Conservation (phyloP, 2,329 filamentous ascomycete genomes). For the Scorias spongiosa region DNA sequence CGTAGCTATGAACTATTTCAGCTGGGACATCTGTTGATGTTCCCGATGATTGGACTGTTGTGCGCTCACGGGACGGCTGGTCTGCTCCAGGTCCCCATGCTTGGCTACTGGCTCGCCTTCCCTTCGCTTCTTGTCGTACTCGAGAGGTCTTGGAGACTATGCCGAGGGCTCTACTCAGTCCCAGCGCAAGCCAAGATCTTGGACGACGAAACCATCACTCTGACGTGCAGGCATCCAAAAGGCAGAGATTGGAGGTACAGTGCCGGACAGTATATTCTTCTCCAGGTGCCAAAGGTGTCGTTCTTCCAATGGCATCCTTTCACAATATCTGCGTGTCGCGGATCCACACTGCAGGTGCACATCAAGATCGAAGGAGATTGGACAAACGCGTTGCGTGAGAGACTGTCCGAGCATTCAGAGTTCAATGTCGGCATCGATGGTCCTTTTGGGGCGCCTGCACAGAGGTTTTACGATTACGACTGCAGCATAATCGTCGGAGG, state of each 20-base stretch:
- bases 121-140: constrained; percentile 36
- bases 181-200: constrained; percentile 33
- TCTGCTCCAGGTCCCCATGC: constrained; percentile 40
- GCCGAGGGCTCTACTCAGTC: constrained; percentile 35
- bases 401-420: constrained; percentile 24
- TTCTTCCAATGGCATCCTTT: constrained; percentile 46
- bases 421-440: constrained; percentile 42
- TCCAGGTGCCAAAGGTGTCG: constrained; percentile 39
- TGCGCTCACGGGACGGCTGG: constrained; percentile 38
- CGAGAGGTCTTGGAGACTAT: constrained; percentile 33
- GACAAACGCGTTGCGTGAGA: constrained; percentile 32
- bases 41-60: constrained; percentile 40
- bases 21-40: constrained; percentile 42
- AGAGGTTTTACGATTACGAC: constrained; percentile 43
- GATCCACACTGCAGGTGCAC: constrained; percentile 38
- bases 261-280: constrained; percentile 43
- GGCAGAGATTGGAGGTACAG: constrained; percentile 37
- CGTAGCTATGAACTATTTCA: constrained; percentile 44
- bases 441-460: constrained; percentile 42
- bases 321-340: constrained; percentile 40
- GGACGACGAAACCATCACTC: constrained; percentile 37
- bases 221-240: constrained; percentile 34
- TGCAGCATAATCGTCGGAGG: constrained; percentile 41
- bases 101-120: constrained; percentile 41
- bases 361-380: constrained; percentile 46